Percentiles rank a stretch among this genome's conserved stretches.
Conservation (phyloP, 805 yeast species). For the Saccharomycopsis malanga region DNA sequence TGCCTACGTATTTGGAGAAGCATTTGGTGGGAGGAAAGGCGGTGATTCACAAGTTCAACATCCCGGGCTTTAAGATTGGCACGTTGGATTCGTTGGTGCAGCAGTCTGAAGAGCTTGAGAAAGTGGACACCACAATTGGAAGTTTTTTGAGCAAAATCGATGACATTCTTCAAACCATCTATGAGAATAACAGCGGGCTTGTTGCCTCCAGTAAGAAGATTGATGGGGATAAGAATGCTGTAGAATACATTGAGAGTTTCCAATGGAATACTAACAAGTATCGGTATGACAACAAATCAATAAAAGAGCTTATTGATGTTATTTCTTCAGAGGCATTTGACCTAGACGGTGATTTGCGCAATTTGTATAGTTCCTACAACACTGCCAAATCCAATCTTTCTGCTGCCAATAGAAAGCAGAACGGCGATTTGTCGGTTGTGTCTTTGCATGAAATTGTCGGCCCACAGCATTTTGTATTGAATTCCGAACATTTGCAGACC, state of each 20-base stretch:
- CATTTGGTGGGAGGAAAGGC: slow-evolving; percentile 50
- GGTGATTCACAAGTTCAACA: slow-evolving; percentile 47
- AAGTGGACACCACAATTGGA: slow-evolving; percentile 72
- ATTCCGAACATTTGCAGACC: slow-evolving; percentile 81
- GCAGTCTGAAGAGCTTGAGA: slow-evolving; percentile 82
- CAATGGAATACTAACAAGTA: slow-evolving; percentile 86
- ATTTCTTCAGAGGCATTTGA: slow-evolving; percentile 74
- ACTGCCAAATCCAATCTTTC: slow-evolving; percentile 76
- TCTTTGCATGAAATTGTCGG: slow-evolving; percentile 85
- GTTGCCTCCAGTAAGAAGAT: slow-evolving; percentile 44
- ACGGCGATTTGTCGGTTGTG: slow-evolving; percentile 88
- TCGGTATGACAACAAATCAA: slow-evolving; percentile 67
- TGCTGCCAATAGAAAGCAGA: slow-evolving; percentile 87
- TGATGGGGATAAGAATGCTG: slow-evolving; percentile 43
- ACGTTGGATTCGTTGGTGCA: slow-evolving; percentile 87
- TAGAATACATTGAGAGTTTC: slow-evolving; percentile 65
- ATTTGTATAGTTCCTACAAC: slow-evolving; percentile 67
- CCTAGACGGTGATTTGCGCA: slow-evolving; percentile 77
- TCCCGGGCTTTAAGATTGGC: slow-evolving; percentile 89
- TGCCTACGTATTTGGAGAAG: slow-evolving; percentile 35
- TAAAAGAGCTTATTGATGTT: slow-evolving; percentile 62
- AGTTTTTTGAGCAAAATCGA: slow-evolving; percentile 64
- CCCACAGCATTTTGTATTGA: slow-evolving; percentile 74
- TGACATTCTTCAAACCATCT: slow-evolving; percentile 57
- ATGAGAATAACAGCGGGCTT: slow-evolving; percentile 35